A percentile compares a stretch with the other conserved stretches of the same genome.
phyloP scores from a whole-genome alignment of 1,284 basidiomycete genomes.

The Cryptococcus sp. region DNA sequence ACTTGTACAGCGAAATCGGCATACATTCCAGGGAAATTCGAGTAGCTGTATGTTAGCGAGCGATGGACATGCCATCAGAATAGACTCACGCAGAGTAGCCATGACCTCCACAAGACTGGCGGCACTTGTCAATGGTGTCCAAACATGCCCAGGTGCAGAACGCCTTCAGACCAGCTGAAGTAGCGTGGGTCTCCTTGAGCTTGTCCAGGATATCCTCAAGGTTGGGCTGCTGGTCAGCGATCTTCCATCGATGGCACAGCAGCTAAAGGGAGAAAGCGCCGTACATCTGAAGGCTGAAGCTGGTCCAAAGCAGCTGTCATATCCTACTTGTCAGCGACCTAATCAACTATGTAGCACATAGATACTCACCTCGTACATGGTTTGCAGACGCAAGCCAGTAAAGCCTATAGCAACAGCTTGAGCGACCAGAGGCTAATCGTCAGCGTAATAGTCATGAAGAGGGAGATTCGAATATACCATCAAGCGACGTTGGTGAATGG shows the following conservation, averaged over 20 bases:
- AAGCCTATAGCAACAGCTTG: constrained; percentile 56
- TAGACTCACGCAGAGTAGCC: constrained; percentile 51
- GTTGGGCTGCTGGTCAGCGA: constrained; percentile 32
- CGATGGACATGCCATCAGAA: neutral
- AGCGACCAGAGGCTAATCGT: constrained; percentile 49
- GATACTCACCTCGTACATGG: constrained; percentile 45
- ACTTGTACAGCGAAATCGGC: constrained; percentile 53
- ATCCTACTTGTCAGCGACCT: constrained; percentile 38
- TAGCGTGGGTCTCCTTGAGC: constrained; percentile 57
- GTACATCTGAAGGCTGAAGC: constrained; percentile 50
- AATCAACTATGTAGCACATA: no score
- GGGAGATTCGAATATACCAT: constrained; percentile 38
- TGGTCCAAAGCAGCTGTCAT: constrained; percentile 52
- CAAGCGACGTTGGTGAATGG: constrained; percentile 56
- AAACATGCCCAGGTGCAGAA: constrained; percentile 57
- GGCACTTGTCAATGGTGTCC: constrained; percentile 54
- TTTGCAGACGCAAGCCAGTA: constrained; percentile 49
- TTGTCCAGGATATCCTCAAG: constrained; percentile 47
- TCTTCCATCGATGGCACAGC: no score
- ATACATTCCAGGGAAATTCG: constrained; percentile 54
- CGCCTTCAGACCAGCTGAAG: constrained; percentile 55
- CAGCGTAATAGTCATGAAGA: neutral
- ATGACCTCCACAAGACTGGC: constrained; percentile 55
- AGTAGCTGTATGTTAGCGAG: constrained; percentile 42
- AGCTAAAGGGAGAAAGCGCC: no score